phyloP scores from a whole-genome alignment of 2,329 filamentous ascomycete species.

The Chaetomiaceae sp. region DNA sequence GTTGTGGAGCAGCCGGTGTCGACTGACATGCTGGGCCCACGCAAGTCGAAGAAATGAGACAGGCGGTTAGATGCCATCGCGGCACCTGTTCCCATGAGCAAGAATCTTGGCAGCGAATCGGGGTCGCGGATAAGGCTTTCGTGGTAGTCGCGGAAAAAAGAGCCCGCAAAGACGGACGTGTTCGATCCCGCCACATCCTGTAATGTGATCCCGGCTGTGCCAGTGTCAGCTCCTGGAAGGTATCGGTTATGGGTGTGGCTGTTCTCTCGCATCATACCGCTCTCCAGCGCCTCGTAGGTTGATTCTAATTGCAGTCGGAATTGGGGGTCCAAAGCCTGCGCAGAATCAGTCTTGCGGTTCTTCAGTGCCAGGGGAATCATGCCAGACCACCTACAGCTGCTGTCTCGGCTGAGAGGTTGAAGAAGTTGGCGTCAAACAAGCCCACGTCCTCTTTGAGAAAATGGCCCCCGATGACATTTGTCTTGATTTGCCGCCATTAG shows the following conservation, averaged over 20 bases:
- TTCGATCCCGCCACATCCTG: conserved; percentile 27
- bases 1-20: conserved; percentile 19
- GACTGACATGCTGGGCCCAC: conserved; percentile 13
- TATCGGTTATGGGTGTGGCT: not conserved
- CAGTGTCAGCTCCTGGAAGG: not conserved
- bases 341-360: not conserved
- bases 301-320: conserved; percentile 28
- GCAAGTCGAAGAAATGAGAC: conserved; percentile 21
- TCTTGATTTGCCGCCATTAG: conserved; percentile 15
- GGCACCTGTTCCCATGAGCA: conserved; percentile 31
- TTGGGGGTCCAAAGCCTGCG: conserved; percentile 25
- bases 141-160: conserved; percentile 25
- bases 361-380: too few relatives aligned
- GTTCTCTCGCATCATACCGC: conserved; percentile 18
- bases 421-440: conserved; percentile 29
- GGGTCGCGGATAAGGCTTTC: conserved; percentile 28
- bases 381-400: conserved; percentile 22
- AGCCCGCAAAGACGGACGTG: conserved; percentile 32
- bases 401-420: conserved; percentile 27
- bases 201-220: conserved; percentile 24
- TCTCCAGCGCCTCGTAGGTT: conserved; percentile 30
- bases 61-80: conserved; percentile 25
- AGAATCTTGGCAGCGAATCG: conserved; percentile 26
- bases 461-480: conserved; percentile 31
- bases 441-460: conserved; percentile 26